These are phyloP conservation scores for Naganishia vaughanmartiniae DNA, from an alignment of 768 basidiomycete genomes.

Conservation along the genomic window DNA sequence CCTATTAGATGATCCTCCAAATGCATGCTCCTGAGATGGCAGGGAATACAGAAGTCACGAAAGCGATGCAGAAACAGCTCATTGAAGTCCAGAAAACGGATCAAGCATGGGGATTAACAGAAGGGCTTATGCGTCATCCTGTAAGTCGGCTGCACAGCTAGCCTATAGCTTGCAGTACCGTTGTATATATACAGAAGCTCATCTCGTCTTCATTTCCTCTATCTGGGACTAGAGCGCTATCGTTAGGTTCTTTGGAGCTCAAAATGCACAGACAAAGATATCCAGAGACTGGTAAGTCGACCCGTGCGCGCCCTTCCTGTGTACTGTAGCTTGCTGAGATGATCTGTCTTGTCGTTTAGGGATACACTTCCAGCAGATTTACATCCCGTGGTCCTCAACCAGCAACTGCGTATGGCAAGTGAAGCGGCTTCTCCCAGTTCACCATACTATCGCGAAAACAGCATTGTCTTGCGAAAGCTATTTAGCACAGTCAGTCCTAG, in stretches of 20 bases:
- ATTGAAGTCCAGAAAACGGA: constrained; percentile 40
- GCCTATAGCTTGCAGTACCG: not conserved
- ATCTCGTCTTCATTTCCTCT: not conserved
- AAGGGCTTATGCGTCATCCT: constrained; percentile 42
- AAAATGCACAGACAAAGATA: constrained; percentile 90
- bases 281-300: constrained; percentile 76
- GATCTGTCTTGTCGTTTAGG: constrained; percentile 56
- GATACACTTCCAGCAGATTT: constrained; percentile 68
- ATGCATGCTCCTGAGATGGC: constrained; percentile 42
- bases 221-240: constrained; percentile 60
- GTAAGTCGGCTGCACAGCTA: constrained; percentile 32
- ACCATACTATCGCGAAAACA: constrained; percentile 58
- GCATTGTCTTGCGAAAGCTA: constrained; percentile 76
- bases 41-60: constrained; percentile 40
- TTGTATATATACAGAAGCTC: not conserved
- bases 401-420: constrained; percentile 68
- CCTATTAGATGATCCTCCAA: constrained; percentile 41
- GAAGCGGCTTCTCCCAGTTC: constrained; percentile 55
- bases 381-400: constrained; percentile 61
- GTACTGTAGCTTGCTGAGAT: not conserved
- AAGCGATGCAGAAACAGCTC: constrained; percentile 44
- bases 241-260: constrained; percentile 92
- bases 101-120: constrained; percentile 50
- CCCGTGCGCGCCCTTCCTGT: not conserved
- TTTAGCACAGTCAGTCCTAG: constrained; percentile 71